Conservation (phyloP, 169 alveolate species). For the Plasmodium gonderi region DNA sequence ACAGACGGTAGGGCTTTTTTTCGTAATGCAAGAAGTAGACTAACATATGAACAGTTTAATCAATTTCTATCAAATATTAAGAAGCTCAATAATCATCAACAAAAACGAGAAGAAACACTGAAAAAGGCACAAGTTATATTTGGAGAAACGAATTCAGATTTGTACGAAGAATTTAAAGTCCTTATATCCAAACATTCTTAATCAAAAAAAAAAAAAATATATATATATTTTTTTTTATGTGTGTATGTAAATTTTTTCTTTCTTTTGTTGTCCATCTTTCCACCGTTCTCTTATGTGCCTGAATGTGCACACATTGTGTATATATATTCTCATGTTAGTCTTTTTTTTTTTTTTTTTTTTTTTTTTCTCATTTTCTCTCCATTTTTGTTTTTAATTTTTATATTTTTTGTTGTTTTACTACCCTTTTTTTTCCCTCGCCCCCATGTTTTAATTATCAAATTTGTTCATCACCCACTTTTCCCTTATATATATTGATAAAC, state of each 20-base stretch:
- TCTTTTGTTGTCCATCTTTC: too few species aligned
- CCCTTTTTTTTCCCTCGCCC: neutral
- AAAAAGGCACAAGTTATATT: conserved; percentile 77
- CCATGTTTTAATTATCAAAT: neutral
- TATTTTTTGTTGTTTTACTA: neutral
- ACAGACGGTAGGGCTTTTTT: conserved; percentile 67
- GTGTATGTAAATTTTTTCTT: neutral
- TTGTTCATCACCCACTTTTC: neutral
- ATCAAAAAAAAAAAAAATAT: conserved; percentile 5
- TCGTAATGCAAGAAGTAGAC: conserved; percentile 83
- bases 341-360: conserved; percentile 6
- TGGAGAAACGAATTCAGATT: conserved; percentile 82
- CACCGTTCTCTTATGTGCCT: too few species aligned
- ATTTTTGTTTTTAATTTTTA: neutral
- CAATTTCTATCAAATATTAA: conserved; percentile 86
- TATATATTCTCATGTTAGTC: neutral
- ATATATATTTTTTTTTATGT: conserved; percentile 8
- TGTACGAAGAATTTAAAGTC: conserved; percentile 84
- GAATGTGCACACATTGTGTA: neutral
- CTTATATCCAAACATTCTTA: conserved; percentile 82
- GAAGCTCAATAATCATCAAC: conserved; percentile 88
- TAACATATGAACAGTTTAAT: conserved; percentile 85
- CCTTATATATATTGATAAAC: neutral
- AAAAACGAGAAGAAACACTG: conserved; percentile 85
- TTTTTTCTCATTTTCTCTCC: neutral